These are phyloP conservation scores for Umbilicus rupestris DNA, from an alignment of 164 flowering plant genomes.

Conservation along the genomic window DNA sequence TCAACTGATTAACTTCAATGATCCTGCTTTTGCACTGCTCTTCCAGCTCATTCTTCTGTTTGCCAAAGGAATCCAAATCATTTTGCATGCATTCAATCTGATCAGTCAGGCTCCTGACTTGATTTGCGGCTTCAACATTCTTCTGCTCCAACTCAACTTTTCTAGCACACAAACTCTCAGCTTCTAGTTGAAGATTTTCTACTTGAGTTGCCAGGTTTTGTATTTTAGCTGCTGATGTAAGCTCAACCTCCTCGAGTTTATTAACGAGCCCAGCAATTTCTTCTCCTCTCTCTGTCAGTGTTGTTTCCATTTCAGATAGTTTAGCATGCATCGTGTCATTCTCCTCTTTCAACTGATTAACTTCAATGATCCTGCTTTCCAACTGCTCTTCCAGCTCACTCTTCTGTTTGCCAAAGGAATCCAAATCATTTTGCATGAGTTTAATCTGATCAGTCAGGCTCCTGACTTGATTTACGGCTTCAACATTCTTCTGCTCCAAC, in stretches of 20 bases:
- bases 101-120: constrained; percentile 8
- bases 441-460: constrained; percentile 18
- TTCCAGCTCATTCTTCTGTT: constrained; percentile 24
- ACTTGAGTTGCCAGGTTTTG: constrained; percentile 30
- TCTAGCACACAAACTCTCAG: constrained; percentile 17
- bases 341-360: constrained; percentile 27
- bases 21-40: constrained; percentile 19
- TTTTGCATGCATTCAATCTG: constrained; percentile 18
- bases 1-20: constrained; percentile 21
- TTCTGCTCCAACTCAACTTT: constrained; percentile 25
- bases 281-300: constrained; percentile 17
- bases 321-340: constrained; percentile 18
- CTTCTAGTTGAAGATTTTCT: constrained; percentile 19
- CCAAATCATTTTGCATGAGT: constrained; percentile 19
- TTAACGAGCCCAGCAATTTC: constrained; percentile 26
- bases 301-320: neutral
- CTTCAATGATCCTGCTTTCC: constrained; percentile 23
- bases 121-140: constrained; percentile 17
- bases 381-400: constrained; percentile 24
- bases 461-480: constrained; percentile 22
- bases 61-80: constrained; percentile 21
- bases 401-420: constrained; percentile 20
- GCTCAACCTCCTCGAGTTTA: constrained; percentile 25
- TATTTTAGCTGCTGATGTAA: constrained; percentile 29
- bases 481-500: constrained; percentile 17